phyloP scores from a whole-genome alignment of 2,329 filamentous ascomycete species.

The Chrysoporthe deuterocubensis region DNA sequence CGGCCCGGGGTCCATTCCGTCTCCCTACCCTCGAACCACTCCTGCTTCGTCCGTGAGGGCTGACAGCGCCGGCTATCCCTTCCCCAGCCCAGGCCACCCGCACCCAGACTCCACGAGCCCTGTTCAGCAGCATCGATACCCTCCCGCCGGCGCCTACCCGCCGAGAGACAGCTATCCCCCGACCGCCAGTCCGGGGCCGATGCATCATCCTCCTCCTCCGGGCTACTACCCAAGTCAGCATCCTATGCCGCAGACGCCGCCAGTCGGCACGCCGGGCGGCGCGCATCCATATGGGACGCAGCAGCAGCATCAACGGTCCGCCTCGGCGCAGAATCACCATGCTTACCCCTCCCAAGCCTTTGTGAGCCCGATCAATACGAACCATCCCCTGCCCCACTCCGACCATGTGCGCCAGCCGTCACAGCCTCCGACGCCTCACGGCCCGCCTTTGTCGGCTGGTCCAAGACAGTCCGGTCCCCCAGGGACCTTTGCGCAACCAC shows the following conservation, averaged over 20 bases:
- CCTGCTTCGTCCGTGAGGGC: constrained; percentile 50
- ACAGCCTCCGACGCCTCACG: constrained; percentile 58
- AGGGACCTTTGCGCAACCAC: constrained; percentile 52
- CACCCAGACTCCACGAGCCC: constrained; percentile 53
- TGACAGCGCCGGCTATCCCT: constrained; percentile 53
- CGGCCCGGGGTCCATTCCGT: constrained; percentile 47
- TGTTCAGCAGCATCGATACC: constrained; percentile 56
- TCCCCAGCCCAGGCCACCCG: constrained; percentile 44
- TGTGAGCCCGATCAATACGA: constrained; percentile 53
- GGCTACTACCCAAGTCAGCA: constrained; percentile 28
- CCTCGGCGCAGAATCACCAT: constrained; percentile 63
- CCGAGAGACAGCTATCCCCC: constrained; percentile 51
- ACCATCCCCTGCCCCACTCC: constrained; percentile 46
- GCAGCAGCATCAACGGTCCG: constrained; percentile 51
- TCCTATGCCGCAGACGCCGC: constrained; percentile 54
- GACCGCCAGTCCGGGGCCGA: constrained; percentile 34
- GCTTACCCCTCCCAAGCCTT: constrained; percentile 53
- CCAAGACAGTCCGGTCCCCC: constrained; percentile 49
- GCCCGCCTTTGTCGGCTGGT: constrained; percentile 49
- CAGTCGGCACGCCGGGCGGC: constrained; percentile 49
- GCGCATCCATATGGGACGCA: constrained; percentile 38
- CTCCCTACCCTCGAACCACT: constrained; percentile 57
- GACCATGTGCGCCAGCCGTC: constrained; percentile 55
- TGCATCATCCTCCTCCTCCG: constrained; percentile 35
- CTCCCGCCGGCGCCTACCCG: constrained; percentile 48